phyloP scores from a whole-genome alignment of 129 eudicot genomes.

The Flaveria ramosissima region DNA sequence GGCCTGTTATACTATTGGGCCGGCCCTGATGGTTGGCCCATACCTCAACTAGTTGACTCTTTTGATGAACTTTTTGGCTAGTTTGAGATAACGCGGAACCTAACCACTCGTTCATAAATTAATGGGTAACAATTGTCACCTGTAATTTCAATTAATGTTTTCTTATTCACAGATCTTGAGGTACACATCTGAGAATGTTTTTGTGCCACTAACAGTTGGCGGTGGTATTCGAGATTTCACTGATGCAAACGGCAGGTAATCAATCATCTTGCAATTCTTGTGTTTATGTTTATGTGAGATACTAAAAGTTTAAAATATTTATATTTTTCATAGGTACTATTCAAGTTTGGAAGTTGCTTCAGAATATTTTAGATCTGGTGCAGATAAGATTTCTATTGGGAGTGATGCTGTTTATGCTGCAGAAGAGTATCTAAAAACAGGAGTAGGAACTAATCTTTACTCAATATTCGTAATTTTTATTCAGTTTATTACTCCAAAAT shows the following conservation, averaged over 20 bases:
- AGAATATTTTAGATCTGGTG: conserved; percentile 97
- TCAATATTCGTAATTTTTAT: neutral
- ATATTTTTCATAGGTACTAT: conserved; percentile 54
- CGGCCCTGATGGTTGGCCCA: neutral
- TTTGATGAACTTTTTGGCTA: neutral
- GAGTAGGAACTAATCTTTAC: conserved; percentile 47
- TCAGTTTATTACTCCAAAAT: neutral
- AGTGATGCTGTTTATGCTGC: conserved; percentile 99
- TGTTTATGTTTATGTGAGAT: neutral
- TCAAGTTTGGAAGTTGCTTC: conserved; percentile 98
- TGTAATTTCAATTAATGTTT: neutral
- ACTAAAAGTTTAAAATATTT: no score
- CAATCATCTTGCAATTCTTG: neutral
- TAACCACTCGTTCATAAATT: neutral
- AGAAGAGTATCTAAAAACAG: conserved; percentile 78
- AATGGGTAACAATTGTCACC: neutral
- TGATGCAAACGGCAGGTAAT: conserved; percentile 91
- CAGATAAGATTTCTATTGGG: conserved; percentile 94
- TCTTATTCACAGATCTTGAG: conserved; percentile 57
- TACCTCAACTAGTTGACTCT: neutral
- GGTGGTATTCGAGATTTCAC: conserved; percentile 93
- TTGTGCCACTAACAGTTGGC: conserved; percentile 83
- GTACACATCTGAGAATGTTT: conserved; percentile 84
- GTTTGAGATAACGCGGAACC: neutral
- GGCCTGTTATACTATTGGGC: no score